Evolutionary conservation across 2,329 filamentous ascomycete genomes (phyloP).

Genomic region (Fusarium hainanense): DNA sequence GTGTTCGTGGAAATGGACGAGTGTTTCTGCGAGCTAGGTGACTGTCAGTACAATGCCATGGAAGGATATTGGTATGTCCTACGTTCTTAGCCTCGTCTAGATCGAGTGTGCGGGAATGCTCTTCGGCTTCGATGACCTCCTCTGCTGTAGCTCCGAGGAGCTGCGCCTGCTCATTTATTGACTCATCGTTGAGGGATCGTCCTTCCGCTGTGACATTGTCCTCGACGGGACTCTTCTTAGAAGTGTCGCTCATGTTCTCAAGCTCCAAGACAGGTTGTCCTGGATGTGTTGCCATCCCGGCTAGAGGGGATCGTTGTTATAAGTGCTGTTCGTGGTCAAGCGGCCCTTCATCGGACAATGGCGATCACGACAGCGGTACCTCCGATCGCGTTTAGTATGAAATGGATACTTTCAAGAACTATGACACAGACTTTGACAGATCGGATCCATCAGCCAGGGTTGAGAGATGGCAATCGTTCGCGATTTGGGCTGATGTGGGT

Average conservation of each 20-base stretch:
- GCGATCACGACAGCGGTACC: neutral
- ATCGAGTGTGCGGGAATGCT: slow-evolving; percentile 16
- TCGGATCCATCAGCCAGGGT: neutral
- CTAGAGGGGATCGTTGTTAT: neutral
- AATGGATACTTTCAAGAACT: neutral
- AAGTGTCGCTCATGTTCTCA: neutral
- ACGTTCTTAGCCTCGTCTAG: slow-evolving; percentile 25
- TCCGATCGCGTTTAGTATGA: neutral
- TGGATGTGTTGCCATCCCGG: neutral
- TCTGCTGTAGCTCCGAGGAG: slow-evolving; percentile 24
- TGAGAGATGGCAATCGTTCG: neutral
- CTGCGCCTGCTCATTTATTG: slow-evolving; percentile 1
- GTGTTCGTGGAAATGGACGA: slow-evolving; percentile 34
- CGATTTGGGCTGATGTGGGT: neutral
- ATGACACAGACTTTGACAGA: neutral
- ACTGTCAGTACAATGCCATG: neutral
- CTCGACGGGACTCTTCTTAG: neutral
- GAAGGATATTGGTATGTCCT: rapidly evolving
- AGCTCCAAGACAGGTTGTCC: neutral
- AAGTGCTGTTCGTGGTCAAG: neutral
- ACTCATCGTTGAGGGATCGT: slow-evolving; percentile 11
- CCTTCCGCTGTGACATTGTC: neutral
- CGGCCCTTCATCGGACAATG: neutral
- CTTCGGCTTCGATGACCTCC: slow-evolving; percentile 33
- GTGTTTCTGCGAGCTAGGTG: slow-evolving; percentile 30